phyloP scores from a whole-genome alignment of 768 basidiomycete genomes.

The Vararia minispora region DNA sequence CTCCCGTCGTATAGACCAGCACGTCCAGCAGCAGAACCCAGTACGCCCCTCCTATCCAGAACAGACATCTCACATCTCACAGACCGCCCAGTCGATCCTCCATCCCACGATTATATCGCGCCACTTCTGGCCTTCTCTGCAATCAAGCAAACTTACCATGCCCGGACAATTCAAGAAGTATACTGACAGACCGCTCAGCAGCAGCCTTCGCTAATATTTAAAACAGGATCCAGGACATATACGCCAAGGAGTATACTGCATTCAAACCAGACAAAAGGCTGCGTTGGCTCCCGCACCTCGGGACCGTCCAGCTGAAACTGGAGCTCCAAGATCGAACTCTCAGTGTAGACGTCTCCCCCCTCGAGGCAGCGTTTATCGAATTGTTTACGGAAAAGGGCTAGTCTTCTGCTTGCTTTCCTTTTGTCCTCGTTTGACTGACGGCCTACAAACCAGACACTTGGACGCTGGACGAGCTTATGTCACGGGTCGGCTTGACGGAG shows the following conservation, averaged over 20 bases:
- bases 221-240: conserved; percentile 59
- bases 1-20: conserved; percentile 81
- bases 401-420: conserved; percentile 6
- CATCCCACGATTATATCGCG: conserved; percentile 89
- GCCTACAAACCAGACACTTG: conserved; percentile 61
- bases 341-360: conserved; percentile 65
- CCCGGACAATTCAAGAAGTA: conserved; percentile 80
- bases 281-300: conserved; percentile 82
- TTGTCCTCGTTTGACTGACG: too few species aligned
- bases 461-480: conserved; percentile 59
- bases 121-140: conserved; percentile 90
- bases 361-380: conserved; percentile 89
- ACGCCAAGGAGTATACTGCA: conserved; percentile 62
- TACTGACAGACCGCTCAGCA: conserved; percentile 15
- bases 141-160: conserved; percentile 61
- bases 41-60: too few species aligned
- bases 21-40: conserved; percentile 62
- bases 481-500: conserved; percentile 54
- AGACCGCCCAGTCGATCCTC: conserved; percentile 47
- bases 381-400: conserved; percentile 65
- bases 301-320: conserved; percentile 70
- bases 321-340: conserved; percentile 74
- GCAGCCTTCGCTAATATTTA: not conserved
- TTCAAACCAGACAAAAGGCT: conserved; percentile 92
- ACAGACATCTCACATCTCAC: too few species aligned